Conservation (phyloP, 768 basidiomycete species). For the Naganishia vaughanmartiniae region DNA sequence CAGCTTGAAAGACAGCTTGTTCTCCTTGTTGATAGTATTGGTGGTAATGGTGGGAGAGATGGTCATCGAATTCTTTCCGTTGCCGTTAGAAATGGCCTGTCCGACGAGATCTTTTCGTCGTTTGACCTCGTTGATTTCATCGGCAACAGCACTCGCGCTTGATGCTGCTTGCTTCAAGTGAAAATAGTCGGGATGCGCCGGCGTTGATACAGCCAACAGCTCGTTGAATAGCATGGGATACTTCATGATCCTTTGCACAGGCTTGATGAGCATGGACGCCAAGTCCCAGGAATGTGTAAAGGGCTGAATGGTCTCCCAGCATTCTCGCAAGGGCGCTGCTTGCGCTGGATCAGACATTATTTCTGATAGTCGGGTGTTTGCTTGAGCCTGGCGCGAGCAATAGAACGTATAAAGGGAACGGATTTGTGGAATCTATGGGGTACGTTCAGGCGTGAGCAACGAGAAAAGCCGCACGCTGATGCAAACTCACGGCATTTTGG, state of each 20-base stretch:
- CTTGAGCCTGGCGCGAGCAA: constrained; percentile 49
- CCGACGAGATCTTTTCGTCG: constrained; percentile 67
- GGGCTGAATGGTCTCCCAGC: constrained; percentile 49
- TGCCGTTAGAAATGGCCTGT: constrained; percentile 39
- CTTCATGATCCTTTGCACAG: constrained; percentile 52
- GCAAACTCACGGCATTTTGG: constrained; percentile 36
- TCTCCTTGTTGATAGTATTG: constrained; percentile 19
- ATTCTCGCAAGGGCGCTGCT: constrained; percentile 45
- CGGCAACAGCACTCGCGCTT: constrained; percentile 54
- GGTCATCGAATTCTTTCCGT: constrained; percentile 11
- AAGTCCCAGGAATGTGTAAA: constrained; percentile 53
- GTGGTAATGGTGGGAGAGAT: constrained; percentile 20
- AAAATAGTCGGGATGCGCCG: constrained; percentile 52
- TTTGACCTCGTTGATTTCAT: constrained; percentile 68
- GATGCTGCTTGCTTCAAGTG: constrained; percentile 54
- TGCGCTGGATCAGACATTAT: constrained; percentile 43
- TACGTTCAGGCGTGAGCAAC: not conserved
- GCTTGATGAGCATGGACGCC: constrained; percentile 53
- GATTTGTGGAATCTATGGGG: constrained; percentile 42
- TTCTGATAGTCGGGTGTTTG: constrained; percentile 46
- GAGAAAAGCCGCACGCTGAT: not conserved
- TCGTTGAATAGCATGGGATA: constrained; percentile 52
- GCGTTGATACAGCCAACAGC: constrained; percentile 47
- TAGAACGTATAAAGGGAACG: constrained; percentile 49
- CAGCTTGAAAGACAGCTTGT: constrained; percentile 35